A percentile compares a stretch with the other conserved stretches of the same genome.
These are phyloP conservation scores for Aspergillus bombycis DNA, from an alignment of 2,329 filamentous ascomycete genomes.

Conservation along the genomic window DNA sequence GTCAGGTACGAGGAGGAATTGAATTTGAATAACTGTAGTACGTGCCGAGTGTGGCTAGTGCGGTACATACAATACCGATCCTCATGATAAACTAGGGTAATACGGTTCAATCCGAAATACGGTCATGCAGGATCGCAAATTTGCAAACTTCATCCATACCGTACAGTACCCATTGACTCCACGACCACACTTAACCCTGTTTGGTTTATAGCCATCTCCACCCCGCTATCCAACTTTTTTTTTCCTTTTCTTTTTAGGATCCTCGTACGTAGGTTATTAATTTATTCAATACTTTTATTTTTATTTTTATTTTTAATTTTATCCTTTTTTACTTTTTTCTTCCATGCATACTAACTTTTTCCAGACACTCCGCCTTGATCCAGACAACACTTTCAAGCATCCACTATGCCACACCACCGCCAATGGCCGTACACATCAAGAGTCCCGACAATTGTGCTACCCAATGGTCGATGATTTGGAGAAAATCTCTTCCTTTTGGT, in stretches of 20 bases:
- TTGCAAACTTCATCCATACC: background rate
- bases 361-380: background rate
- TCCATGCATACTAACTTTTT: background rate
- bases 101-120: background rate
- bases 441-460: background rate
- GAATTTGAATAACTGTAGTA: too few relatives aligned
- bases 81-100: background rate
- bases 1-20: background rate
- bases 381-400: background rate
- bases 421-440: background rate
- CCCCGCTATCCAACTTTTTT: background rate
- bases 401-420: background rate
- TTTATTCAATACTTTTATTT: background rate
- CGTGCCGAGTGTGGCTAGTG: background rate
- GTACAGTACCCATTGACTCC: background rate
- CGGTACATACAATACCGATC: background rate
- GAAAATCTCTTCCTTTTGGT: conserved; percentile 2
- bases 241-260: background rate
- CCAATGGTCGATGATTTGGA: conserved; percentile 1
- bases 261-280: background rate
- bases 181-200: background rate
- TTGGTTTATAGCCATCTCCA: background rate
- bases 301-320: background rate
- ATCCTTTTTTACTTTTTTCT: background rate
- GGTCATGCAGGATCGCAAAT: background rate